These are phyloP conservation scores for Erysimum cheiranthoides DNA, from an alignment of 345 rosid species.

Conservation along the genomic window DNA sequence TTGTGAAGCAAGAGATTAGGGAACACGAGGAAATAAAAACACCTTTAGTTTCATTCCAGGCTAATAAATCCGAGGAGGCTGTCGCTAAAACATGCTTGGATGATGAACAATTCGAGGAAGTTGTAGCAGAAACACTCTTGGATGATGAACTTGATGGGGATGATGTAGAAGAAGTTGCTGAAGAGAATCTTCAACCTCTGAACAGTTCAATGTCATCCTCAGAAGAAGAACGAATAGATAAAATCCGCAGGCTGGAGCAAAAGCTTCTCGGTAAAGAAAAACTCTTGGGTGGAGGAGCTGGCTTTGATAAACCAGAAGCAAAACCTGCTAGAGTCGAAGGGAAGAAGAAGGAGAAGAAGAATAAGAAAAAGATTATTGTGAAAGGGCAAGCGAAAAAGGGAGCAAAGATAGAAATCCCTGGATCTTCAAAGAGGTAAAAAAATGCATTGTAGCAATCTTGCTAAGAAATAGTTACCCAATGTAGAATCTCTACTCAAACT, in stretches of 20 bases:
- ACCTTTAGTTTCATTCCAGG: constrained; percentile 25
- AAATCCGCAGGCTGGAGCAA: constrained; percentile 41
- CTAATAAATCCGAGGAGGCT: constrained; percentile 24
- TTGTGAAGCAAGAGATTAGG: constrained; percentile 30
- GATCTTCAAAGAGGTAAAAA: constrained; percentile 68
- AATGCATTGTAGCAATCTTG: background rate
- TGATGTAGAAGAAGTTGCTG: constrained; percentile 42
- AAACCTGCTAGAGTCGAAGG: constrained; percentile 23
- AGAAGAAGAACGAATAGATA: constrained; percentile 35
- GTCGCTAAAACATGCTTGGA: constrained; percentile 29
- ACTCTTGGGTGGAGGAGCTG: constrained; percentile 35
- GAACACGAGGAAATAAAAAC: background rate
- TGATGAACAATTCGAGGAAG: constrained; percentile 41
- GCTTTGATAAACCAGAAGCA: constrained; percentile 17
- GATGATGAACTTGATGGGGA: constrained; percentile 44
- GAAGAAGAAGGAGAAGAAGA: constrained; percentile 39
- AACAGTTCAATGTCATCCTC: constrained; percentile 23
- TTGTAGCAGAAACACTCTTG: constrained; percentile 18
- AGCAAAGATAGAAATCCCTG: constrained; percentile 54
- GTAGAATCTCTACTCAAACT: background rate
- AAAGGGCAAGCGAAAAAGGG: constrained; percentile 50
- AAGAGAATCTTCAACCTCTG: constrained; percentile 45
- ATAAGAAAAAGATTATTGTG: constrained; percentile 45
- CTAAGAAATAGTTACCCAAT: background rate
- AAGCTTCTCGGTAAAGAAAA: constrained; percentile 44